Evolutionary conservation across 345 rosid genomes (phyloP), one percentile per base, ranked within the genome.

Genomic region (Psidium friedrichsthalianum): DNA sequence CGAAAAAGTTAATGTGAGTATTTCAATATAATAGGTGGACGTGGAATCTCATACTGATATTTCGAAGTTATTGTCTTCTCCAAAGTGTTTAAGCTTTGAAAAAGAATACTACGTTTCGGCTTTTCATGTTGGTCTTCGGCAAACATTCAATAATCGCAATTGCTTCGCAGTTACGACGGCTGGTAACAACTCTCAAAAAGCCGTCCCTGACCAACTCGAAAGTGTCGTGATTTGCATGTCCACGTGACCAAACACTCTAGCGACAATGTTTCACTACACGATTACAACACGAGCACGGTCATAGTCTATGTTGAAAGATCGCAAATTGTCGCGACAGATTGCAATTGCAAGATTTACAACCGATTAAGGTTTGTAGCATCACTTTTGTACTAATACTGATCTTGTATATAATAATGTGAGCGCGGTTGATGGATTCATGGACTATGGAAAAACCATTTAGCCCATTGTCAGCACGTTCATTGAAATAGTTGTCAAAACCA

Each of bases 301-400:
- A 4, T 3, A 3, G 74, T 14, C 20, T n/a, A n/a, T 59, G 14
- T 3, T 15, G 20, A 15, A 61, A 61, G 16, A 36, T 27, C 74
- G 1, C 74, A 13, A 61, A 27, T 20, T 59, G 40, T 36, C 27
- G 9, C 5, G 32, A 4, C 10, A 0, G 0, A 0, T 13, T 6
- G 15, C 14, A 14, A n/a, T n/a, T n/a, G n/a, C n/a, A n/a, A n/a
- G 8, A 15, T 27, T 59, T 13, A 27, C 53, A 51, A 4, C 1
- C 0, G 8, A 14, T 59, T 1, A 27, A 32, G 14, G 8, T n/a
- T 59, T 27, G 20, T 6, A 27, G 10, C 40, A 59, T 59, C 36
- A 14, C 15, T 61, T 27, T 1, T 27, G 12, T 11, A 12, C 2
- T 25, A 14, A 58, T 58, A 57, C 3, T 25, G 7, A n/a, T n/a